Conservation (phyloP, 352 stramenopile species). For the Thalassiosira hispida region DNA sequence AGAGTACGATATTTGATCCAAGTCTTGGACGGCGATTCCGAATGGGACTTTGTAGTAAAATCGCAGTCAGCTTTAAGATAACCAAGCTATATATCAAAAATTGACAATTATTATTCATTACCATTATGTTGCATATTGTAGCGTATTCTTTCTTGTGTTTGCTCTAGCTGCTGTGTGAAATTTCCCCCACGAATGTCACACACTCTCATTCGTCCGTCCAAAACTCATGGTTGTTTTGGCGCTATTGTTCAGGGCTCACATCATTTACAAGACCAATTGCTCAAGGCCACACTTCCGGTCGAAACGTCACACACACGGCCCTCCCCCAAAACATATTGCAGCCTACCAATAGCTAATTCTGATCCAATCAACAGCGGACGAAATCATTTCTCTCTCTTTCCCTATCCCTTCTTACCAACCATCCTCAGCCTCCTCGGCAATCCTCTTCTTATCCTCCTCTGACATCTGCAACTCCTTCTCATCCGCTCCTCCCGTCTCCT, state of each 20-base stretch:
- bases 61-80: too few relatives aligned
- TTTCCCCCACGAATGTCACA: neutral
- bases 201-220: neutral
- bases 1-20: too few relatives aligned
- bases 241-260: too few relatives aligned
- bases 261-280: too few relatives aligned
- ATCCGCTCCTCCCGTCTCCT: slow-evolving; percentile 63
- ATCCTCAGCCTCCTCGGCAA: slow-evolving; percentile 83
- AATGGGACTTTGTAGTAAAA: too few relatives aligned
- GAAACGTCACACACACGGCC: too few relatives aligned
- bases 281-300: too few relatives aligned
- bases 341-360: too few relatives aligned
- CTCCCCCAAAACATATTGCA: too few relatives aligned
- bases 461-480: slow-evolving; percentile 76
- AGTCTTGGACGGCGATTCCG: too few relatives aligned
- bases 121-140: slow-evolving; percentile 13
- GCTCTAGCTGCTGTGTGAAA: slow-evolving; percentile 2
- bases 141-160: slow-evolving; percentile 19
- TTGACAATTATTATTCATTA: neutral
- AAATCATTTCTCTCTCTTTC: neutral
- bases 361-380: too few relatives aligned
- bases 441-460: slow-evolving; percentile 83
- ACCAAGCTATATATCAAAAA: neutral
- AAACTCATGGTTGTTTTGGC: neutral
- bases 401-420: slow-evolving; percentile 74